Base-by-base conservation (phyloP, 1,284 basidiomycete genomes). In the Stereum hirsutum region DNA sequence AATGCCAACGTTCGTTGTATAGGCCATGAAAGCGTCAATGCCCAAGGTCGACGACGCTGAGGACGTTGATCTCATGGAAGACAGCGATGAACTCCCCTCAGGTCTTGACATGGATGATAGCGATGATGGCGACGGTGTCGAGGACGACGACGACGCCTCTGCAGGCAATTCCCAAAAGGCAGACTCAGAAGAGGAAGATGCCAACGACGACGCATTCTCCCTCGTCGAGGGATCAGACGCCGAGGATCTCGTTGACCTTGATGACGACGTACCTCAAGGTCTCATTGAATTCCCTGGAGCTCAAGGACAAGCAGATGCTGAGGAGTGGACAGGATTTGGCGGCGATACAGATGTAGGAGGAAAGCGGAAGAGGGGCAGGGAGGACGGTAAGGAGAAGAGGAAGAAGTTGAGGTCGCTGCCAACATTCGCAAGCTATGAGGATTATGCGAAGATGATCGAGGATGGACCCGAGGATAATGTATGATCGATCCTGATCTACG, bases 401-500 rank as follows among this genome's bases (percentile, higher is more conserved):
- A 89, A 86, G 68, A 89, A 85, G 64, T 62, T 81, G 60, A 72
- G 72, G 52, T 70, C 77, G 32, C 57, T 92, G 53, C 92, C 93
- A 2, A 87, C 83, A 24, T 97, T 99, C 56, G 95, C 90, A 2
- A 89, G 81, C 57, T 95, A 95, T 51, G 95, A 98, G 49, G 95
- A 97, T 53, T 99, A 96, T 57, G 89, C 88, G 39, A 86, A 79
- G 63, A 73, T 98, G 70, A 93, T 98, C 50, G 92, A 95, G 57
- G 85, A 84, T 46, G 85, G 70, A 17, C 74, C 77, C 14, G 85
- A 89, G 62, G 85, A 89, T 55, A 68, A 82, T 58, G 69, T 83
- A 21, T 82, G 28, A 17, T 24, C n/a, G n/a, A n/a, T n/a, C n/a
- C n/a, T n/a, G n/a, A n/a, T n/a, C n/a, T n/a, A n/a, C n/a, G n/a